Evolutionary conservation across 768 basidiomycete genomes (phyloP).

Genomic region (Pleurotus platypus): DNA sequence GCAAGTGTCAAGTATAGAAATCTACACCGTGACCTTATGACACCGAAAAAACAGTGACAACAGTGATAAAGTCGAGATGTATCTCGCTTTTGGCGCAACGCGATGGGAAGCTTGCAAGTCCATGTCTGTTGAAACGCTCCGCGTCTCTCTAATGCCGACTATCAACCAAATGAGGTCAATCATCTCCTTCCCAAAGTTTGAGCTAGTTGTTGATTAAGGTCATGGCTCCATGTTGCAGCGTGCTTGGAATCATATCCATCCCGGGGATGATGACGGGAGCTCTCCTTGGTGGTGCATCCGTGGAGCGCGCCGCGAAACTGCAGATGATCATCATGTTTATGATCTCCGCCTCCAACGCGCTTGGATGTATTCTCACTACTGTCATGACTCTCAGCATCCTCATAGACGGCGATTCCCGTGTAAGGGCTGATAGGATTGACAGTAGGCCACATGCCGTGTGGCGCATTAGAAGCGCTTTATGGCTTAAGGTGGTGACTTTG

Average conservation of each 20-base stretch:
- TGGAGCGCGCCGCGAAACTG: slow-evolving; percentile 79
- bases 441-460: slow-evolving; percentile 23
- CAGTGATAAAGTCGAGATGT: slow-evolving; percentile 79
- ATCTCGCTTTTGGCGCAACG: slow-evolving; percentile 83
- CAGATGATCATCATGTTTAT: slow-evolving; percentile 97
- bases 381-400: slow-evolving; percentile 56
- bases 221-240: slow-evolving; percentile 31
- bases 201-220: too few species aligned
- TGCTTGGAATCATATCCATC: slow-evolving; percentile 72
- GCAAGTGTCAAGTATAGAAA: slow-evolving; percentile 32
- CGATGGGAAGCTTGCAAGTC: slow-evolving; percentile 82
- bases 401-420: slow-evolving; percentile 65
- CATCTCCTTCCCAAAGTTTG: neutral
- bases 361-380: slow-evolving; percentile 66
- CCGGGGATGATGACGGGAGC: slow-evolving; percentile 94
- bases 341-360: slow-evolving; percentile 75
- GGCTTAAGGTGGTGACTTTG: slow-evolving; percentile 3
- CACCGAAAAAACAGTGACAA: slow-evolving; percentile 57
- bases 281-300: slow-evolving; percentile 80
- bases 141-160: slow-evolving; percentile 73
- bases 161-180: slow-evolving; percentile 83
- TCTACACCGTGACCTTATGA: neutral
- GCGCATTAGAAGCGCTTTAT: slow-evolving; percentile 16
- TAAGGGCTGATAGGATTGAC: slow-evolving; percentile 64
- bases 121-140: slow-evolving; percentile 71